A percentile compares a stretch with the other conserved stretches of the same genome.
Evolutionary conservation across 805 yeast species (phyloP).

Genomic region (Millerozyma acaciae): DNA sequence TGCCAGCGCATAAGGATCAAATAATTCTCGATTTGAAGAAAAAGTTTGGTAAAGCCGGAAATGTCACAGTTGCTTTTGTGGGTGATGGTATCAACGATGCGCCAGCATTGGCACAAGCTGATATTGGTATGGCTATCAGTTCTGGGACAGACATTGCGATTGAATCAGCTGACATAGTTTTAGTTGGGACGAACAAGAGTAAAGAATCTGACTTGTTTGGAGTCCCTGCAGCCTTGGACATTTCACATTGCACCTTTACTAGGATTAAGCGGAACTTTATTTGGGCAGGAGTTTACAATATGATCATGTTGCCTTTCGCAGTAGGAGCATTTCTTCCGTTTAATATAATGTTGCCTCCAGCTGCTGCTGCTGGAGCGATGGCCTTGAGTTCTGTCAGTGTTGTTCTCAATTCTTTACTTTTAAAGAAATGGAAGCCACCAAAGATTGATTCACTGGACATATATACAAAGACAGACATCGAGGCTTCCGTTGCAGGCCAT

Average conservation of each 20-base stretch:
- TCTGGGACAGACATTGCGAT: slow-evolving; percentile 95
- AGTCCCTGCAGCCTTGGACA: slow-evolving; percentile 58
- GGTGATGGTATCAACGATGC: slow-evolving; percentile 99
- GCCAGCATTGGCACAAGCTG: slow-evolving; percentile 87
- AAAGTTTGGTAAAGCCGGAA: slow-evolving; percentile 28
- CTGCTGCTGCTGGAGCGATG: slow-evolving; percentile 90
- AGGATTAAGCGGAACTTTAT: slow-evolving; percentile 77
- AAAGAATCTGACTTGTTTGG: slow-evolving; percentile 39
- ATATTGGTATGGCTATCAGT: slow-evolving; percentile 86
- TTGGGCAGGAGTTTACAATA: slow-evolving; percentile 83
- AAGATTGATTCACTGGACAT: slow-evolving; percentile 10
- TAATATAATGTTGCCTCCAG: slow-evolving; percentile 75
- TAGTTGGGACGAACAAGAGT: slow-evolving; percentile 42
- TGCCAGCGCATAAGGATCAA: slow-evolving; percentile 73
- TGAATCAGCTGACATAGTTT: slow-evolving; percentile 92
- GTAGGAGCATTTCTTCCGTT: slow-evolving; percentile 86
- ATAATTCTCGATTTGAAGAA: slow-evolving; percentile 57
- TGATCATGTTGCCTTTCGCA: slow-evolving; percentile 86
- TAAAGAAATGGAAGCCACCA: slow-evolving; percentile 60
- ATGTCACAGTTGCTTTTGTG: slow-evolving; percentile 67
- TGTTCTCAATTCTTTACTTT: slow-evolving; percentile 68
- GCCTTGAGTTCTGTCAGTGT: slow-evolving; percentile 90
- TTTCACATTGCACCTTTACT: slow-evolving; percentile 65
- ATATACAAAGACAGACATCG: slow-evolving; percentile 16
- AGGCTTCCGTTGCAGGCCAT: slow-evolving; percentile 13